Evolutionary conservation across 2,329 filamentous ascomycete species (phyloP).

Genomic region (Trichoderma endophyticum): DNA sequence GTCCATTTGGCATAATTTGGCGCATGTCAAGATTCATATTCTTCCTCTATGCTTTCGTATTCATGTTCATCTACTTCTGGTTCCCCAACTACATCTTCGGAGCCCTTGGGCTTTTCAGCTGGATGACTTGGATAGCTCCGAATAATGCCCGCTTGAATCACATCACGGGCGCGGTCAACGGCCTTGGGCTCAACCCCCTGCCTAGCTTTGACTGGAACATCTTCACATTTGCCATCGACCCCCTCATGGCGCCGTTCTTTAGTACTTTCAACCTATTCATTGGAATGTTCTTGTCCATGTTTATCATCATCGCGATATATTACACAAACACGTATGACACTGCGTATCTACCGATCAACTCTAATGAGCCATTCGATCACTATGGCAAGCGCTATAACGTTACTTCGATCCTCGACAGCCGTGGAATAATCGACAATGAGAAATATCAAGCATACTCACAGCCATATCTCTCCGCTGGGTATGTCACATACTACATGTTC

Average conservation of each 20-base stretch:
- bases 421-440: constrained; percentile 37
- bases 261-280: constrained; percentile 38
- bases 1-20: constrained; percentile 33
- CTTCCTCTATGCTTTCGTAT: constrained; percentile 41
- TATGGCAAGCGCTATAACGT: constrained; percentile 39
- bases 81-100: constrained; percentile 50
- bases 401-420: constrained; percentile 18
- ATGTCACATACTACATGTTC: constrained; percentile 37
- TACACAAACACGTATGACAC: constrained; percentile 44
- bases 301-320: constrained; percentile 41
- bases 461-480: constrained; percentile 43
- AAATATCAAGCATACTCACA: constrained; percentile 43
- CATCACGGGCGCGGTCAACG: constrained; percentile 42
- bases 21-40: constrained; percentile 44
- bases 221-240: constrained; percentile 37
- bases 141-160: constrained; percentile 39
- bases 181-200: constrained; percentile 37
- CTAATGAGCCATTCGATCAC: constrained; percentile 41
- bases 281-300: constrained; percentile 34
- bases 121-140: constrained; percentile 55
- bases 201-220: constrained; percentile 43
- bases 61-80: constrained; percentile 54
- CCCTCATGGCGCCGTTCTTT: constrained; percentile 38
- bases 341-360: constrained; percentile 47
- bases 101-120: constrained; percentile 49